Percentiles rank a stretch among this genome's conserved stretches.
These are phyloP conservation scores for Schizophyllum amplum DNA, from an alignment of 1,284 basidiomycete species.

Conservation along the genomic window DNA sequence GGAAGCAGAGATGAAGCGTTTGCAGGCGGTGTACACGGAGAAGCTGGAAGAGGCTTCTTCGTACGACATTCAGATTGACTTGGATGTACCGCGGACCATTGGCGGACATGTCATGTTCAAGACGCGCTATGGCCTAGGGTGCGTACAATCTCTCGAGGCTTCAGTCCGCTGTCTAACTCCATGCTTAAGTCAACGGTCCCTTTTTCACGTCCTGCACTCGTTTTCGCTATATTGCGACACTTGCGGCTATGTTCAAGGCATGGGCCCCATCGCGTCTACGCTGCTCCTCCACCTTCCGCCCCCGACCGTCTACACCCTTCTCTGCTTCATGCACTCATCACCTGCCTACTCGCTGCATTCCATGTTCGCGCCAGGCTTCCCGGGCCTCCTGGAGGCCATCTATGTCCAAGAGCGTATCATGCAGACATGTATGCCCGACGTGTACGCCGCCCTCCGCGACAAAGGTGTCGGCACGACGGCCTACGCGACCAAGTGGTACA, in stretches of 20 bases:
- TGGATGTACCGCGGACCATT: conserved; percentile 96
- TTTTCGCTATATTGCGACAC: conserved; percentile 78
- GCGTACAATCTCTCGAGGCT: conserved; percentile 20
- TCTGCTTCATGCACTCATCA: conserved; percentile 76
- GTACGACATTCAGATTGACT: conserved; percentile 96
- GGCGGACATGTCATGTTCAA: conserved; percentile 92
- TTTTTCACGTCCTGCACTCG: conserved; percentile 92
- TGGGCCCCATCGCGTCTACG: conserved; percentile 96
- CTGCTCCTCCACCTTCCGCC: conserved; percentile 91
- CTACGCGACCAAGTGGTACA: conserved; percentile 99
- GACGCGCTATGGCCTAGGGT: conserved; percentile 94
- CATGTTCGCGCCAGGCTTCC: conserved; percentile 93
- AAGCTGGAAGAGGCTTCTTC: conserved; percentile 71
- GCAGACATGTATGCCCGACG: conserved; percentile 78
- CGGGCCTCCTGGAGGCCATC: conserved; percentile 89
- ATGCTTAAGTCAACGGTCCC: conserved; percentile 72
- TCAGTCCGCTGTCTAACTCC: conserved; percentile 5
- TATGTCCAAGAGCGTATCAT: conserved; percentile 89
- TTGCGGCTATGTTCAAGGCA: conserved; percentile 99
- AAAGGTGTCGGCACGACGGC: conserved; percentile 89
- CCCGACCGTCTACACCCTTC: conserved; percentile 76
- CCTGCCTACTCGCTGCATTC: conserved; percentile 76
- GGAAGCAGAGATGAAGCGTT: conserved; percentile 31
- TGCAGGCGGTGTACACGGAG: conserved; percentile 52
- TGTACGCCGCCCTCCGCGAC: conserved; percentile 79